Evolutionary conservation across 768 basidiomycete genomes (phyloP).

Genomic region (Roridomyces roridus): DNA sequence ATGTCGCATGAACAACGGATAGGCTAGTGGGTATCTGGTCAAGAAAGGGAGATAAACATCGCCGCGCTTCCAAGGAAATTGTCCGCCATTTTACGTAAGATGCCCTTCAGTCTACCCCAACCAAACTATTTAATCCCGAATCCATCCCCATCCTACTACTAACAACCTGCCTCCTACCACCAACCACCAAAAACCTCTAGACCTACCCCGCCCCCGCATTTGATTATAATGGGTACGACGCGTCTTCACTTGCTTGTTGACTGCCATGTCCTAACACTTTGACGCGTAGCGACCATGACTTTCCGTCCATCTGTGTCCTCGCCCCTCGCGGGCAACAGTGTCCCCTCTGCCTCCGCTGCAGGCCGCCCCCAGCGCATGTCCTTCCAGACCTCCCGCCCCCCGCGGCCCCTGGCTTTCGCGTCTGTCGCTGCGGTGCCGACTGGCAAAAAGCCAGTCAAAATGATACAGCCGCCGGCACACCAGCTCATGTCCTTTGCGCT

Average conservation of each 20-base stretch:
- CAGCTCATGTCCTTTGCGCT: slow-evolving; percentile 74
- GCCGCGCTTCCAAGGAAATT: no score
- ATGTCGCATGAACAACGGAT: no score
- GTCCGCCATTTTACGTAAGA: no score
- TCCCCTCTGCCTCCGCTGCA: slow-evolving; percentile 30
- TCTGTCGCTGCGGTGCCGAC: slow-evolving; percentile 38
- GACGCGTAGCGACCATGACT: slow-evolving; percentile 49
- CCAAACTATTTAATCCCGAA: no score
- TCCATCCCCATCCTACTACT: no score
- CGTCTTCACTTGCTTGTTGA: background rate
- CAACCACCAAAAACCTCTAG: slow-evolving; percentile 30
- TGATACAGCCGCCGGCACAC: slow-evolving; percentile 81
- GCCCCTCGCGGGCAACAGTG: slow-evolving; percentile 58
- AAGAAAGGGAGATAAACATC: no score
- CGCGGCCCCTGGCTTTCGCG: slow-evolving; percentile 80
- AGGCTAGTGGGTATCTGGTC: no score
- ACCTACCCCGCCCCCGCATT: background rate
- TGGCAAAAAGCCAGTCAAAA: slow-evolving; percentile 63
- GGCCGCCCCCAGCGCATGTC: slow-evolving; percentile 53
- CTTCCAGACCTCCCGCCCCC: slow-evolving; percentile 76
- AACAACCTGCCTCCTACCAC: no score
- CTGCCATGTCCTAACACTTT: background rate
- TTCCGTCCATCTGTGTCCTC: slow-evolving; percentile 65
- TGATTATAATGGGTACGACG: slow-evolving; percentile 15
- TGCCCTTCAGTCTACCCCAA: no score